Base-by-base conservation (phyloP, 2,329 filamentous ascomycete genomes). In the Fusarium ambrosium region DNA sequence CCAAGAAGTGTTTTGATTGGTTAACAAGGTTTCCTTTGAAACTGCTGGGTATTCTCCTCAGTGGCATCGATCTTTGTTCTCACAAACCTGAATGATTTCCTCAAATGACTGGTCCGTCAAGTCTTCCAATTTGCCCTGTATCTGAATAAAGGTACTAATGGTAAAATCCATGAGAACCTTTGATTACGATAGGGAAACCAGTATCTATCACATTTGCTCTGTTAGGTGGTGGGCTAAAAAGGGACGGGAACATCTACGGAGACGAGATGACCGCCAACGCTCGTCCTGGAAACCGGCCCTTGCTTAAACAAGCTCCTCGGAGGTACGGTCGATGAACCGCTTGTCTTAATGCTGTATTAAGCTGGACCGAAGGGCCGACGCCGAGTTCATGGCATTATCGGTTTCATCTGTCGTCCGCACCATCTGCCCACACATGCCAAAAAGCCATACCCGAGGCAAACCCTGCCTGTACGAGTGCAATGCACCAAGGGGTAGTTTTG, bases 381-480 rank as follows among this genome's bases (percentile, higher is more conserved):
- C 16, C 27, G 29, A 27, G 51, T n/a, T 16, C 4, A 20, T n/a
- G 8, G 16, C 20, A 32, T 56, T 27, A 48, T 41, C 39, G n/a
- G 32, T 18, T 51, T 13, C 56, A 34, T 51, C 60, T 29, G 13
- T 37, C 41, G 20, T 56, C 51, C 11, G 53, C 24, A 27, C 6
- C 7, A 29, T 59, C 56, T 59, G 36, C 20, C 56, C 56, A 59
- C 20, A 58, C 56, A 41, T 41, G 56, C 22, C 56, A 18, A 16
- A 16, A 59, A 18, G 29, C 36, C 41, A 16, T 70, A 64, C n/a
- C 60, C 62, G 32, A 14, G 24, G 20, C 62, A 64, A 14, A 6
- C 45, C 41, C 65, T 65, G 18, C 56, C 29, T 2, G 39, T 64
- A 13, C 45, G 39, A n/a, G 18, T 27, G n/a, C 36, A 51, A 27